Evolutionary conservation across 768 basidiomycete genomes (phyloP).

Genomic region (Macrolepiota fuliginosa): DNA sequence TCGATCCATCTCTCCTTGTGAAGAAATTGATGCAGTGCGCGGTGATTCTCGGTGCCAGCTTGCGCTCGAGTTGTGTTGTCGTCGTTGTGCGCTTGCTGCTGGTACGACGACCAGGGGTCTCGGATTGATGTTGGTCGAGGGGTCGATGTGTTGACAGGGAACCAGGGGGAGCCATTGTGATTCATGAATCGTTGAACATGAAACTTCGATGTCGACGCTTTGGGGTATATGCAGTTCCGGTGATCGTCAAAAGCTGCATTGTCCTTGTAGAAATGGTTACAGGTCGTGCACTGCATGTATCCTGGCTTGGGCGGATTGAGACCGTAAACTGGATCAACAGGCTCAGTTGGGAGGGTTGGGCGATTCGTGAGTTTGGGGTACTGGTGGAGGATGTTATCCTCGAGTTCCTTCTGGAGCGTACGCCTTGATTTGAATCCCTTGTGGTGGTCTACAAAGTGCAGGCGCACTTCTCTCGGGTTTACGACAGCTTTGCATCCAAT

Average conservation of each 20-base stretch:
- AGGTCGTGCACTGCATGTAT: neutral
- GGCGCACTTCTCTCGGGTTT: neutral
- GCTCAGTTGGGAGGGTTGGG: neutral
- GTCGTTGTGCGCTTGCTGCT: neutral
- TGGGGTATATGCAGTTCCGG: neutral
- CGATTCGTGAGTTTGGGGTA: slow-evolving; percentile 1
- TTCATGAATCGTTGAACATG: slow-evolving; percentile 3
- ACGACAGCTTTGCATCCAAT: slow-evolving; percentile 1
- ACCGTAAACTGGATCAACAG: neutral
- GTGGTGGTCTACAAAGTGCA: slow-evolving; percentile 4
- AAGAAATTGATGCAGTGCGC: slow-evolving; percentile 11
- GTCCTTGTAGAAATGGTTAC: slow-evolving; percentile 2
- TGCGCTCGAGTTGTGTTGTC: neutral
- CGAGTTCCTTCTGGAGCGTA: neutral
- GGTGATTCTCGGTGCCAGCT: neutral
- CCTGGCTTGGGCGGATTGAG: neutral
- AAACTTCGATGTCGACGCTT: no score
- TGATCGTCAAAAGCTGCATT: neutral
- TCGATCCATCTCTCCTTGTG: slow-evolving; percentile 13
- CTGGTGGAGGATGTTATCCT: neutral
- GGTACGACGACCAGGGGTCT: neutral
- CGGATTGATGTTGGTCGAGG: neutral
- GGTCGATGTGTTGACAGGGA: neutral
- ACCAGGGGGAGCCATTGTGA: slow-evolving; percentile 2
- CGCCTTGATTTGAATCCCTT: neutral